Conservation (phyloP, 768 basidiomycete genomes). For the Lactifluus hygrophoroides region DNA sequence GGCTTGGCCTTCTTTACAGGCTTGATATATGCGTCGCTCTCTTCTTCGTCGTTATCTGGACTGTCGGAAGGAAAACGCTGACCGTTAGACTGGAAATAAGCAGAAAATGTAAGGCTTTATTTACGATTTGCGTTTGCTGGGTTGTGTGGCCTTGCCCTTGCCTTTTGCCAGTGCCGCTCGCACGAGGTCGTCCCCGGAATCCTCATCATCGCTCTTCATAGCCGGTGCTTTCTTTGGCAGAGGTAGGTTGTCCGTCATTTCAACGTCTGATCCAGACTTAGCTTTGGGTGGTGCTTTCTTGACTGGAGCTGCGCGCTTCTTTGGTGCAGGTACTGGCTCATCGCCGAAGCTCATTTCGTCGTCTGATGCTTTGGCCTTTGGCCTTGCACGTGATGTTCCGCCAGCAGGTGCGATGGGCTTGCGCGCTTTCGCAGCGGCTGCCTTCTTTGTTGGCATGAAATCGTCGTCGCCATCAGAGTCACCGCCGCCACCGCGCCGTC, state of each 20-base stretch:
- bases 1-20: conserved; percentile 49
- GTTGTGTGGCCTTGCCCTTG: conserved; percentile 38
- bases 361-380: conserved; percentile 29
- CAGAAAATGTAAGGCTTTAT: conserved; percentile 10
- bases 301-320: conserved; percentile 23
- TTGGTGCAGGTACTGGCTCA: conserved; percentile 11
- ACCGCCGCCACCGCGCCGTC: conserved; percentile 31
- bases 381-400: conserved; percentile 26
- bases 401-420: conserved; percentile 25
- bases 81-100: neutral
- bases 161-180: conserved; percentile 29
- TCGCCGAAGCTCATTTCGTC: conserved; percentile 16
- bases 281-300: conserved; percentile 25
- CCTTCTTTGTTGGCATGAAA: conserved; percentile 42
- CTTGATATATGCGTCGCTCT: conserved; percentile 26
- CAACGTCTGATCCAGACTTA: conserved; percentile 27
- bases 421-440: conserved; percentile 30
- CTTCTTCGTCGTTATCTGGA: conserved; percentile 1
- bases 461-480: conserved; percentile 43
- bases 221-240: conserved; percentile 14
- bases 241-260: conserved; percentile 24
- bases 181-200: conserved; percentile 32
- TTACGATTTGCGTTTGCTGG: conserved; percentile 62
- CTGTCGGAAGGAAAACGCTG: neutral
- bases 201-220: conserved; percentile 29